Base-by-base conservation (phyloP, 192 early-diverging fungal genomes). In the Phycomyces blakesleeanus region DNA sequence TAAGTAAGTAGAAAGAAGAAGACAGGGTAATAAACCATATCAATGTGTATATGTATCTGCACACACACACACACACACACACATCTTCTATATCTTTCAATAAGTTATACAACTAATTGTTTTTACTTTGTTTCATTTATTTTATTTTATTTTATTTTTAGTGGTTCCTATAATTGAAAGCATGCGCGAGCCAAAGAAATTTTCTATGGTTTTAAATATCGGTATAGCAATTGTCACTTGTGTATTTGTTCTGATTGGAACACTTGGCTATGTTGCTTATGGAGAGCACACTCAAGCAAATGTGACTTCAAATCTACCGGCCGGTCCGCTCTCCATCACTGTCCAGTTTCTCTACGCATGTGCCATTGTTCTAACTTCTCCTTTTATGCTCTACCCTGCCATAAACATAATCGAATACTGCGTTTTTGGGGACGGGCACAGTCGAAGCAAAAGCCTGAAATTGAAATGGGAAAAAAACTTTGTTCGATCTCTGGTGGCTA, bases 161-260 rank as follows among this genome's bases (percentile, higher is more conserved):
- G 44, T 81, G 25, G 73, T 87, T 37, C 85, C 85, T 11, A 87
- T 87, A 54, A 79, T 82, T 18, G 78, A 85, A 63, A 77, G 80
- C 44, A 93, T 95, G 92, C 90, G 89, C 75, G 75, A 84, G n/a
- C 90, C 91, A 25, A 81, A 90, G 44, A 77, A 85, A 67, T 93
- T 95, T 61, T 79, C 81, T 41, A 39, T 54, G 14, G 90, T 94
- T 11, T 73, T 95, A 51, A 84, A 81, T 4, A 59, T 80, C 6
- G 81, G 86, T 44, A 82, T 91, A 53, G 55, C 82, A 11, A 68
- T 86, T 53, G 87, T 87, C 44, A 83, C 83, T 0, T 71, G 69
- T 21, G 83, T 91, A 40, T 92, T 93, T 61, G 62, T 87, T 26
- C 60, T 71, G 15, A 83, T 93, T 59, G 93, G 91, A 12, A 81